Conservation (phyloP, 306 rosid species). For the Casuarina glauca region DNA sequence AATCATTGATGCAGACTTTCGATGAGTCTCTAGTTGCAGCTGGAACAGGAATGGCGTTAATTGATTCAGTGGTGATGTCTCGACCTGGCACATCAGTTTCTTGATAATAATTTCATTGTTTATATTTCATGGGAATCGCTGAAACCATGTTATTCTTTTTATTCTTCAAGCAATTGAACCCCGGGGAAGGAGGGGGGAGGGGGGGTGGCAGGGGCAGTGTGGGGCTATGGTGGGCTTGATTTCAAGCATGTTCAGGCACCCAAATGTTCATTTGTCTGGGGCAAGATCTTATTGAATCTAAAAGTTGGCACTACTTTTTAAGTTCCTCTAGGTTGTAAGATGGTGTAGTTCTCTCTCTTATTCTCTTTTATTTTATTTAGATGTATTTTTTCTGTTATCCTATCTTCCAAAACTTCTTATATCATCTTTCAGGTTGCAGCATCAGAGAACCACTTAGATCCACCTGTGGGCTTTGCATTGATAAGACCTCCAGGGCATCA, state of each 20-base stretch:
- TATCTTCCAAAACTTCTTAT: neutral
- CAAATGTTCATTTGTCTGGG: neutral
- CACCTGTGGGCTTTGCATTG: constrained; percentile 89
- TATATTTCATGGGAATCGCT: constrained; percentile 6
- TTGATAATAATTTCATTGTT: constrained; percentile 41
- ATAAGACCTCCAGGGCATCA: constrained; percentile 98
- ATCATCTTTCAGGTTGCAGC: constrained; percentile 58
- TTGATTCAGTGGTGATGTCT: constrained; percentile 95
- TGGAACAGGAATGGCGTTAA: constrained; percentile 82
- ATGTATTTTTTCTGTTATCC: neutral
- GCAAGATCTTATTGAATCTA: neutral
- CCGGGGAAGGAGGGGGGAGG: neutral
- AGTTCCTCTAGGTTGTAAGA: constrained; percentile 13
- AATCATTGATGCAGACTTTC: constrained; percentile 73
- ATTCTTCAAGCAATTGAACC: neutral
- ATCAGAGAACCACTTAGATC: constrained; percentile 51
- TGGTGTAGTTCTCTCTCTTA: neutral
- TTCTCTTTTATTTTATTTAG: too few relatives aligned
- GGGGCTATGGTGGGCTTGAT: too few relatives aligned
- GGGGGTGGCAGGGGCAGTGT: neutral
- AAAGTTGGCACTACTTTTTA: constrained; percentile 1
- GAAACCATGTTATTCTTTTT: neutral
- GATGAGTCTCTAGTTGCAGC: constrained; percentile 81
- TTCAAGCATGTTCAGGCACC: neutral
- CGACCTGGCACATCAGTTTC: constrained; percentile 51